Base-by-base conservation (phyloP, 2,329 filamentous ascomycete genomes). In the Chrysoporthe cubensis region DNA sequence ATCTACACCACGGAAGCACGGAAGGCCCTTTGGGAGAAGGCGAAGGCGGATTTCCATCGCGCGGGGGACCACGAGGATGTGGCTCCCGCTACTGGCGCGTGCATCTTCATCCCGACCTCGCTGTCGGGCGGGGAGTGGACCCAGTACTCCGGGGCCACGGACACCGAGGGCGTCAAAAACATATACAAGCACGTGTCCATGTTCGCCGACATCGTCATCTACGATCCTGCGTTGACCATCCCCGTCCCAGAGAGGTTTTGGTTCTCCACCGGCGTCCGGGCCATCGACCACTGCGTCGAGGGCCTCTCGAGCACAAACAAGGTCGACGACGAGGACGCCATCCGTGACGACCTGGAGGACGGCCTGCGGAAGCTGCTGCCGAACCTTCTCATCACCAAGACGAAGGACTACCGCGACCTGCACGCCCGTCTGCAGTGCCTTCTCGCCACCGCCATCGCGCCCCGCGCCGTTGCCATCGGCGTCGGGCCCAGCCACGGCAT, bases 241-340 rank as follows among this genome's bases (percentile, higher is more conserved):
- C 81, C 80, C 1, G 85, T 84, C 0, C 85, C 85, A 0, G 75
- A 78, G 8, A 74, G 75, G 5, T 77, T 84, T 43, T 87, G 84
- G 84, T 74, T 86, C 3, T 81, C 80, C 54, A 84, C 83, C 0
- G 85, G 85, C 0, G 77, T 87, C 14, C 77, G 85, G 14, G 80
- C 82, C 0, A 78, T 87, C 0, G 85, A 87, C 70, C 84, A 87
- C 71, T 86, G 84, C 69, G 80, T 87, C 2, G 84, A 87, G 74
- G 59, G 59, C 2, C 44, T 62, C 7, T 63, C 61, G 8, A 54
- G 46, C 34, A 52, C 46, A 26, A 63, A 63, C 16, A 40, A 63
- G 34, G 61, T 43, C 32, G 46, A 52, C 16, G 48, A 40, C 9
- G 46, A 21, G 18, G 61, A 63, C 13, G 61, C 18, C 32, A 63